A percentile compares a stretch with the other conserved stretches of the same genome.
Conservation (phyloP, 257 asterid genomes). For the Schizonepeta tenuifolia region DNA sequence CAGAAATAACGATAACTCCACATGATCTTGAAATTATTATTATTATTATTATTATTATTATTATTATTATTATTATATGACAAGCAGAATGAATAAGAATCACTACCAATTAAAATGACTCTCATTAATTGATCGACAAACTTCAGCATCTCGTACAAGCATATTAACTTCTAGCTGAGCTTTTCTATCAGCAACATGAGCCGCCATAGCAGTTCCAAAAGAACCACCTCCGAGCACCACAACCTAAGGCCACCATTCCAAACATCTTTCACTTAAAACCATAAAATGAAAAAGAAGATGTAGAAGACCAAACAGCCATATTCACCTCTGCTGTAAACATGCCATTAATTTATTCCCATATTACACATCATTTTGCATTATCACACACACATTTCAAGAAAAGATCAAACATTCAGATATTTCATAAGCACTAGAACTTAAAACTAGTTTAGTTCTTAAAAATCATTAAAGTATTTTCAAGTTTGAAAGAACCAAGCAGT, state of each 20-base stretch:
- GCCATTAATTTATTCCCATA: neutral
- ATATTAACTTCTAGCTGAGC: constrained; percentile 67
- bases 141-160: constrained; percentile 78
- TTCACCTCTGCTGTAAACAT: neutral
- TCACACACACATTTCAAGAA: neutral
- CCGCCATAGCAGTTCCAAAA: constrained; percentile 95
- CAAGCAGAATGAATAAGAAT: constrained; percentile 20
- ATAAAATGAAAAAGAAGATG: neutral
- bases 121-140: constrained; percentile 69
- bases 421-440: neutral
- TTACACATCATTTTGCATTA: neutral
- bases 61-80: neutral
- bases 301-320: neutral
- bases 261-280: neutral
- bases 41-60: too few species aligned
- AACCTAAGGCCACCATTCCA: constrained; percentile 57
- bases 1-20: neutral
- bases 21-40: neutral
- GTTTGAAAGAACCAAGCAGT: constrained; percentile 1
- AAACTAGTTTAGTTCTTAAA: neutral
- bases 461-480: neutral
- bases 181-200: constrained; percentile 83
- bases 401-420: neutral
- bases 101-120: constrained; percentile 60
- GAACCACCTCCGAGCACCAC: constrained; percentile 99